A percentile compares a stretch with the other conserved stretches of the same genome.
These are phyloP conservation scores for Annulohypoxylon moriforme DNA, from an alignment of 495 filamentous ascomycete genomes.

Conservation along the genomic window DNA sequence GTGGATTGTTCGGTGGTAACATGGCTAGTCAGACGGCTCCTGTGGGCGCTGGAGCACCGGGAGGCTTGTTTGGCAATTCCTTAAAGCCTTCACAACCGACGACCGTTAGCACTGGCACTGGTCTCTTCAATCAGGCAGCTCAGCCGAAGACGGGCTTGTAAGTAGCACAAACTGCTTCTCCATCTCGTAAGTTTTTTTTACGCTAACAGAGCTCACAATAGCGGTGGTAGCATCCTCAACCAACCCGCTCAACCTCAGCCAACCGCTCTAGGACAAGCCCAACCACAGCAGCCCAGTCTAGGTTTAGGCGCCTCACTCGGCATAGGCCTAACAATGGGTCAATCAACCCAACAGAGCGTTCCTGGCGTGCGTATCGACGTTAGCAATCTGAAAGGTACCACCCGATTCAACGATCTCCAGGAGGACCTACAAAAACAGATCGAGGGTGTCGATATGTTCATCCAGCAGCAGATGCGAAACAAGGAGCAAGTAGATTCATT, in stretches of 20 bases:
- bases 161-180: no score
- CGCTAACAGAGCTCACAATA: conserved; percentile 28
- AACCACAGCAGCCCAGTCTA: conserved; percentile 53
- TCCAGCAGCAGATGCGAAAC: conserved; percentile 72
- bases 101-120: conserved; percentile 25
- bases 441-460: conserved; percentile 75
- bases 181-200: no score
- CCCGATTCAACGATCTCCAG: conserved; percentile 88
- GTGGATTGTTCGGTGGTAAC: conserved; percentile 59
- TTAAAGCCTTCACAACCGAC: conserved; percentile 36
- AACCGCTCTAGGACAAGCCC: conserved; percentile 53
- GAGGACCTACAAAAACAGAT: conserved; percentile 84
- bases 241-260: conserved; percentile 45
- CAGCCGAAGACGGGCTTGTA: conserved; percentile 62
- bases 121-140: conserved; percentile 45
- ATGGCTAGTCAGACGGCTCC: conserved; percentile 50
- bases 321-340: conserved; percentile 59
- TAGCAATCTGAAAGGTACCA: conserved; percentile 81
- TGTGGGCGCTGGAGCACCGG: conserved; percentile 42
- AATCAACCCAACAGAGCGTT: conserved; percentile 61
- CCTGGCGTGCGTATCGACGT: conserved; percentile 83
- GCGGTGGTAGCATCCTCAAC: conserved; percentile 33
- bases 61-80: conserved; percentile 49
- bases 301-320: conserved; percentile 45
- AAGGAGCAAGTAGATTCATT: conserved; percentile 68